Evolutionary conservation across 768 basidiomycete species (phyloP), one percentile per base, ranked within the genome.

Genomic region (Plicaturopsis crispa): DNA sequence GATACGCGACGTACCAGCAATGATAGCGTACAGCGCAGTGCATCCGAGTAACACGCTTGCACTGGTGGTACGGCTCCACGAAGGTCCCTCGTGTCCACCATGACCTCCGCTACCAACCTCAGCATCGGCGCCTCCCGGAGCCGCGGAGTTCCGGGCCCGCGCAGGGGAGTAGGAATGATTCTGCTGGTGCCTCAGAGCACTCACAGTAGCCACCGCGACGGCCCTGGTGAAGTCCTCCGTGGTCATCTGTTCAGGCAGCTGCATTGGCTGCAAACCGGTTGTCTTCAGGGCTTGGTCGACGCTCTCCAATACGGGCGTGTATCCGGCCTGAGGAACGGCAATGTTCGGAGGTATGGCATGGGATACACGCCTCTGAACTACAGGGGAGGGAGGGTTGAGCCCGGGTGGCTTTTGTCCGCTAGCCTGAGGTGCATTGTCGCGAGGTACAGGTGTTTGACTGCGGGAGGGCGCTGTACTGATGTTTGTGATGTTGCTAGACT

Each of bases 121-220:
- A 19, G 46, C 45, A 22, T 62, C 63, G 12, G 40, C 52, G 19
- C 38, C 49, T 16, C 40, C 41, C 24, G 45, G 57, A 8, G 47
- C 56, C 3, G 54, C 64, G 3, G 70, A 70, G 33, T 57, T 47
- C 31, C 75, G 69, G 18, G 59, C 51, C 38, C 74, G 66, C 14
- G 62, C 68, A 21, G 70, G 73, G 4, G 71, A 70, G 21, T 71
- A 65, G 6, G 60, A 49, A 4, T 64, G 68, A n/a, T 67, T 64
- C 47, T 84, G 78, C 56, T 88, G 83, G 52, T 92, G 88, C 35
- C 88, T 69, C 42, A 97, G 60, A 0, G 93, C 92, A 44, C 80
- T 88, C 14, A 93, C 92, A 3, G 93, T 96, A 6, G 91, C 91
- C 11, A 88, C 90, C 8, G 93, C 90, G 6, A 97, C 90, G 8